Conservation (phyloP, 306 rosid species). For the Carpinus fangiana region DNA sequence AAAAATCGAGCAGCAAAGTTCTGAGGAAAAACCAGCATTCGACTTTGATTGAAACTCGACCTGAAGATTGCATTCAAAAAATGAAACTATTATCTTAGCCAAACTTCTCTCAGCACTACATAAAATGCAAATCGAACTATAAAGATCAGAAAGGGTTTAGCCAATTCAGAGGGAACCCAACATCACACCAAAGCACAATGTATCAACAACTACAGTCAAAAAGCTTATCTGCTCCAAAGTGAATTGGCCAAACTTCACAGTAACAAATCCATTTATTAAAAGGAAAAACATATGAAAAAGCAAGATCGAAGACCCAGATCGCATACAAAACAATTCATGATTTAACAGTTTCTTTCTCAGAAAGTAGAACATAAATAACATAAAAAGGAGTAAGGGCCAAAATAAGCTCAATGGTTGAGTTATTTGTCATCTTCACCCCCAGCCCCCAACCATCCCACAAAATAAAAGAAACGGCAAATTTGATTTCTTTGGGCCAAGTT, state of each 20-base stretch:
- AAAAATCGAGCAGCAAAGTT: not conserved
- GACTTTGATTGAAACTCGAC: not conserved
- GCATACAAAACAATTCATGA: not conserved
- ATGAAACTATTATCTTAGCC: not conserved
- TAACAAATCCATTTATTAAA: not conserved
- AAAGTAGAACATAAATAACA: not conserved
- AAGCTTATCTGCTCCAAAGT: not conserved
- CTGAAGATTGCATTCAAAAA: not conserved
- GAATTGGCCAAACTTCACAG: not conserved
- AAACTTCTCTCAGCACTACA: not conserved
- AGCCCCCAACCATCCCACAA: no score
- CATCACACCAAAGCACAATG: not conserved
- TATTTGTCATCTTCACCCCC: not conserved
- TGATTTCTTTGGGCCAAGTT: not conserved
- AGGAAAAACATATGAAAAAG: not conserved
- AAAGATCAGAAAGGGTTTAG: not conserved
- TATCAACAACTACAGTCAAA: not conserved
- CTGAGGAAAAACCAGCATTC: not conserved
- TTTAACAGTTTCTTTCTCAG: not conserved
- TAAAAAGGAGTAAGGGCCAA: not conserved
- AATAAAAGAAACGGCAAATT: no score
- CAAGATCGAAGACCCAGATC: constrained; percentile 21
- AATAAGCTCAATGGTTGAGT: constrained; percentile 6
- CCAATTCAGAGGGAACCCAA: constrained; percentile 3
- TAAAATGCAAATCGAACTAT: not conserved